These are phyloP conservation scores for Striga asiatica DNA, from an alignment of 257 asterid genomes.

Conservation along the genomic window DNA sequence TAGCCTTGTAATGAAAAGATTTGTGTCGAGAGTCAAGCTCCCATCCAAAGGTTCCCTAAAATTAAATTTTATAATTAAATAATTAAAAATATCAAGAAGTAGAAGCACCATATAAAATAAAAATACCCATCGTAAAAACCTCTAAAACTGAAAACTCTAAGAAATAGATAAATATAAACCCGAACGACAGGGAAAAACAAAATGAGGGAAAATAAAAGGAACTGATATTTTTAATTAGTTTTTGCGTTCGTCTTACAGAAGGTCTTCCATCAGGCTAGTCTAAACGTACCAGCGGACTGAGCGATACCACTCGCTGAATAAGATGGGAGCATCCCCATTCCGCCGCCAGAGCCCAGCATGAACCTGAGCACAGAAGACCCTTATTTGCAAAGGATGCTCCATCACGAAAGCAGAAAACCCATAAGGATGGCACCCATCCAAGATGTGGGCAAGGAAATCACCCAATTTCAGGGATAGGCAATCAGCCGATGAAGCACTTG, in stretches of 20 bases:
- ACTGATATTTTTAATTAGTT: no score
- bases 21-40: neutral
- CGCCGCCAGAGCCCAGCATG: conserved; percentile 97
- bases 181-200: no score
- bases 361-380: conserved; percentile 95
- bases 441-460: conserved; percentile 61
- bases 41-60: no score
- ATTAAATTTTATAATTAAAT: no score
- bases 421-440: conserved; percentile 77
- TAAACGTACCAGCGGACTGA: conserved; percentile 78
- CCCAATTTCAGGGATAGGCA: conserved; percentile 26
- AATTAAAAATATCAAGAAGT: no score
- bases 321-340: conserved; percentile 77
- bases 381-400: conserved; percentile 94
- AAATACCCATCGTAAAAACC: no score
- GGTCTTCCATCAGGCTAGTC: no score
- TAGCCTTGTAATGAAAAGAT: neutral
- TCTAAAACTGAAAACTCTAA: no score
- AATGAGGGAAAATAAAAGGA: no score
- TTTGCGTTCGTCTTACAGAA: no score
- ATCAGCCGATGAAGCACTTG: conserved; percentile 26
- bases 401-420: conserved; percentile 85
- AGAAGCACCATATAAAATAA: neutral
- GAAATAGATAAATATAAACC: no score
- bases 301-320: conserved; percentile 84